Evolutionary conservation across 352 stramenopile genomes (phyloP).

Genomic region (Phytophthora megakarya): DNA sequence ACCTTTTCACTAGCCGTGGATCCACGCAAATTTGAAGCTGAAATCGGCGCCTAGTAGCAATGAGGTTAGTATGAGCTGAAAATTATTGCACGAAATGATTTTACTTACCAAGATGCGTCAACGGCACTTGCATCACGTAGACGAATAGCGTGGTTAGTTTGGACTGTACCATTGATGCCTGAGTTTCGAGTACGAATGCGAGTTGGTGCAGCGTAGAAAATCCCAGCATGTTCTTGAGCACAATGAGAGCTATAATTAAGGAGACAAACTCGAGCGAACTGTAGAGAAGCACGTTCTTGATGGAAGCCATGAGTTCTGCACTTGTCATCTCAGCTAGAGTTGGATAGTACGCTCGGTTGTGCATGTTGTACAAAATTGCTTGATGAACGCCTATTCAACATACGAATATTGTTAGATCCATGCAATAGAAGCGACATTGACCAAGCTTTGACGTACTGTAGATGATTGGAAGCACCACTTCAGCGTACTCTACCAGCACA

Average conservation of each 20-base stretch:
- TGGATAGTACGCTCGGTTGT: constrained; percentile 31
- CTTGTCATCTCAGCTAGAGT: constrained; percentile 11
- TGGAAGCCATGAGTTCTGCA: not conserved
- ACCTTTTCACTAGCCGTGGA: not conserved
- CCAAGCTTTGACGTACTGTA: constrained; percentile 31
- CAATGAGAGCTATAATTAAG: constrained; percentile 3
- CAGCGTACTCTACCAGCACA: constrained; percentile 46
- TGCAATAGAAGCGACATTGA: not conserved
- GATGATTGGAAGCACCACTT: constrained; percentile 41
- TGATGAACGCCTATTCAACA: constrained; percentile 11
- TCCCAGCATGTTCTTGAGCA: constrained; percentile 20
- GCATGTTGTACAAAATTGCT: constrained; percentile 25
- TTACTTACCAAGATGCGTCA: constrained; percentile 35
- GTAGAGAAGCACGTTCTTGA: constrained; percentile 30
- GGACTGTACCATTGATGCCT: constrained; percentile 31
- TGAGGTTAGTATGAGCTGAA: not conserved
- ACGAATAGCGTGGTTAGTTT: constrained; percentile 35
- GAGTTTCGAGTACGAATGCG: constrained; percentile 40
- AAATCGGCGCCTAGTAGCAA: constrained; percentile 27
- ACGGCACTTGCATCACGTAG: constrained; percentile 40
- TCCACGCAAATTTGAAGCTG: constrained; percentile 36
- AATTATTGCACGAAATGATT: not conserved
- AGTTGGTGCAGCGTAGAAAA: constrained; percentile 37
- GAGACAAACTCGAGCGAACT: constrained; percentile 28
- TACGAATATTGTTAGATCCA: not conserved